phyloP scores from a whole-genome alignment of 768 basidiomycete species.

The Galerina sulciceps region DNA sequence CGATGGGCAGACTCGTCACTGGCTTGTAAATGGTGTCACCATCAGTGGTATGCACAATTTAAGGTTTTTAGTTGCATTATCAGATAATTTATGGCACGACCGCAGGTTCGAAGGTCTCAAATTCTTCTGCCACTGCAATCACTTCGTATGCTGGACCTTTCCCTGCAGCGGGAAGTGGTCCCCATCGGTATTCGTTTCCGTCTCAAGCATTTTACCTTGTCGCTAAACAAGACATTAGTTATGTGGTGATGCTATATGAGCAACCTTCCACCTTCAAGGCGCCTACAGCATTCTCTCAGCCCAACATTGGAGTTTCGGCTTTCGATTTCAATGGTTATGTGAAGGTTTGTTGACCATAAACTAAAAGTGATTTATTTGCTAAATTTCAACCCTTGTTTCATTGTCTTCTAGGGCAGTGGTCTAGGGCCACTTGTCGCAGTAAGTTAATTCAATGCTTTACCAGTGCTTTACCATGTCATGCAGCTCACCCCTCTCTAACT shows the following conservation, averaged over 20 bases:
- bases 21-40: constrained; percentile 74
- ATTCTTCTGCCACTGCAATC: constrained; percentile 49
- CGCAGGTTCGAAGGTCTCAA: constrained; percentile 42
- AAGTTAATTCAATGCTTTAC: constrained; percentile 11
- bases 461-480: not conserved
- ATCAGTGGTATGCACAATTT: constrained; percentile 39
- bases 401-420: constrained; percentile 44
- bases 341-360: constrained; percentile 41
- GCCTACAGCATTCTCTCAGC: constrained; percentile 55
- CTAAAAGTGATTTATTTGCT: not conserved
- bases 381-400: not conserved
- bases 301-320: constrained; percentile 53
- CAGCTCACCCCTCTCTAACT: not conserved
- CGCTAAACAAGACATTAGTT: constrained; percentile 43
- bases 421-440: constrained; percentile 69
- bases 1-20: constrained; percentile 73
- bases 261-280: constrained; percentile 69
- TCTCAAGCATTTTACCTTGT: not conserved
- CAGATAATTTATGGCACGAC: not conserved
- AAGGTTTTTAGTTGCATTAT: not conserved
- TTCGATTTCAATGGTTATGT: constrained; percentile 66
- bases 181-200: constrained; percentile 62
- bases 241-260: constrained; percentile 65
- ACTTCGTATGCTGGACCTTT: constrained; percentile 75
- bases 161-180: constrained; percentile 69